Percentiles rank a stretch among this genome's conserved stretches.
Conservation (phyloP, 306 rosid genomes). For the Cucumis melo region DNA sequence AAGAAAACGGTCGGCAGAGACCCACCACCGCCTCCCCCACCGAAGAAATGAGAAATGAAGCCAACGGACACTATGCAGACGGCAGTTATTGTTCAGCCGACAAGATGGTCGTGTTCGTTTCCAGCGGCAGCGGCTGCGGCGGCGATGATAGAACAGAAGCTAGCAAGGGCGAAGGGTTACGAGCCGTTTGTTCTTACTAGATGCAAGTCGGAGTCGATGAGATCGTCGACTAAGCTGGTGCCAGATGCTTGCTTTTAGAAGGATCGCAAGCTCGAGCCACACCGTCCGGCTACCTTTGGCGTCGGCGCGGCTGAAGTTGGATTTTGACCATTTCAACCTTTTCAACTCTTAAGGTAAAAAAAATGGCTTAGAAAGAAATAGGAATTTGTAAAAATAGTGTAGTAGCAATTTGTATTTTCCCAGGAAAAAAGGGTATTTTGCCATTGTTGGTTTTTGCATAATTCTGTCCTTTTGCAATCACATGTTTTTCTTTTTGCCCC, state of each 20-base stretch:
- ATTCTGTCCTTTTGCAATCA: too few species aligned
- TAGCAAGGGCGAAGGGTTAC: slow-evolving; percentile 42
- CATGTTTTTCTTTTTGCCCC: too few species aligned
- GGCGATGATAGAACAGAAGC: slow-evolving; percentile 61
- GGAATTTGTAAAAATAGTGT: not conserved
- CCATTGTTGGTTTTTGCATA: too few species aligned
- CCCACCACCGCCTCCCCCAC: slow-evolving; percentile 8
- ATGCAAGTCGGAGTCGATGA: slow-evolving; percentile 94
- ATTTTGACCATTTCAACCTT: slow-evolving; percentile 20
- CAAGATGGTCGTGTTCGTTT: slow-evolving; percentile 63
- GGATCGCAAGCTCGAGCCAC: slow-evolving; percentile 57
- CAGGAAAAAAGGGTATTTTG: too few species aligned
- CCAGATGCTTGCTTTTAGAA: slow-evolving; percentile 84
- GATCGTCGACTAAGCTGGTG: slow-evolving; percentile 45
- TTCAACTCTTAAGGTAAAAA: not conserved
- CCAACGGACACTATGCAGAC: slow-evolving; percentile 1
- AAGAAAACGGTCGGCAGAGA: slow-evolving; percentile 16
- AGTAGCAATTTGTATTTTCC: too few species aligned
- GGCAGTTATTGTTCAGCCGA: slow-evolving; percentile 50
- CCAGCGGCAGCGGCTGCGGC: slow-evolving; percentile 41
- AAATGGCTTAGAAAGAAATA: not conserved
- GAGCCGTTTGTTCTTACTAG: slow-evolving; percentile 89
- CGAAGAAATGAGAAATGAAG: slow-evolving; percentile 27
- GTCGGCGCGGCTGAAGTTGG: slow-evolving; percentile 84
- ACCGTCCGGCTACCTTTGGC: slow-evolving; percentile 49